Evolutionary conservation across 2,329 filamentous ascomycete genomes (phyloP).

Genomic region (Colletotrichum lentis): DNA sequence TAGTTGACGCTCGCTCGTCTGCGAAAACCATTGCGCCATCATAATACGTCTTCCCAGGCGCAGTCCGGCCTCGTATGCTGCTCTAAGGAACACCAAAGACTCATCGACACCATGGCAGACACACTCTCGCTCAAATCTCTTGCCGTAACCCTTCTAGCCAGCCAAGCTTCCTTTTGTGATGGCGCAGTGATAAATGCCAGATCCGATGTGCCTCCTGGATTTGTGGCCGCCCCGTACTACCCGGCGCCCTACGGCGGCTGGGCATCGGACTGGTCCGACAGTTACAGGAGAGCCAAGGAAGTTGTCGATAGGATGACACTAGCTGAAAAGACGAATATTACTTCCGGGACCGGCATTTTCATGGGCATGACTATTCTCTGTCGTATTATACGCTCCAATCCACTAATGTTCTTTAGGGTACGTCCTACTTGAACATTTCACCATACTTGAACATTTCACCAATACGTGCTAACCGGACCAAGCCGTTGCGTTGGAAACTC

Average conservation of each 20-base stretch:
- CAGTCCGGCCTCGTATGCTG: neutral
- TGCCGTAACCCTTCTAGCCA: constrained; percentile 26
- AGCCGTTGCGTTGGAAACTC: constrained; percentile 79
- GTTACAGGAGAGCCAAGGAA: constrained; percentile 73
- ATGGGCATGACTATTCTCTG: constrained; percentile 62
- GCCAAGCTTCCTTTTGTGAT: constrained; percentile 17
- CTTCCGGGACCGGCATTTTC: constrained; percentile 72
- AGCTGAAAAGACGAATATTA: constrained; percentile 82
- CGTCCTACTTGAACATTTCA: constrained; percentile 17
- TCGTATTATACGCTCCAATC: neutral
- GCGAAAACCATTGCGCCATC: neutral
- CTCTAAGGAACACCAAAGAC: neutral
- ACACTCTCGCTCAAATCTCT: constrained; percentile 22
- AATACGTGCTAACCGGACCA: constrained; percentile 13
- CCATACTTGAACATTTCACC: neutral
- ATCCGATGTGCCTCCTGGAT: constrained; percentile 40
- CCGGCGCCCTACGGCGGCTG: constrained; percentile 78
- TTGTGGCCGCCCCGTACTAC: constrained; percentile 70
- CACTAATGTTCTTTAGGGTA: constrained; percentile 40
- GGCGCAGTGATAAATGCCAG: constrained; percentile 26
- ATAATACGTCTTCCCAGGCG: neutral
- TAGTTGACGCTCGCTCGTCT: neutral
- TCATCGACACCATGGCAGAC: constrained; percentile 6
- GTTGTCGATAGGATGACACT: constrained; percentile 80
- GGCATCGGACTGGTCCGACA: constrained; percentile 71